phyloP scores from a whole-genome alignment of 1,139 yeast genomes.

The Saccharomyces hybrid region DNA sequence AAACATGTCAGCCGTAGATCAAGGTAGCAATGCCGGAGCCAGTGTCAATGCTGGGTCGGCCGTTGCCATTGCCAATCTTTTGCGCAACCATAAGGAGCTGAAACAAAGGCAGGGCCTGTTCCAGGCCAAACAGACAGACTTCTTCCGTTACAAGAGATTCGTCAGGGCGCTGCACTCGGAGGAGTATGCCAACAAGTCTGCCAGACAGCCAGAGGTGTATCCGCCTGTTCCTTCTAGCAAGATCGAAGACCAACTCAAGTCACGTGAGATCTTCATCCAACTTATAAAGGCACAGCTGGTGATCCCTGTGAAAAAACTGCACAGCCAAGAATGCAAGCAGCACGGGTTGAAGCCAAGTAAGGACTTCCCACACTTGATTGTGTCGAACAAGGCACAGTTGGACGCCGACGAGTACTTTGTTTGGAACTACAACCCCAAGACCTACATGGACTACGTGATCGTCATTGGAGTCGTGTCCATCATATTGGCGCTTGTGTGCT shows the following conservation, averaged over 20 bases:
- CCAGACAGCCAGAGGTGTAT: constrained; percentile 47
- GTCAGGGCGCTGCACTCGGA: constrained; percentile 68
- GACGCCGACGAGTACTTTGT: constrained; percentile 74
- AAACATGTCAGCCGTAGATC: constrained; percentile 8
- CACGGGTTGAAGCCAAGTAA: constrained; percentile 60
- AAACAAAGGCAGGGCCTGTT: constrained; percentile 77
- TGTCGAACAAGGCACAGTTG: constrained; percentile 61
- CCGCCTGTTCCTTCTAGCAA: constrained; percentile 40
- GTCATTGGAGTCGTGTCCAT: constrained; percentile 56
- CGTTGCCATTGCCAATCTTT: constrained; percentile 58
- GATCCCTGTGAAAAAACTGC: constrained; percentile 65
- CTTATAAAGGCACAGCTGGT: constrained; percentile 70
- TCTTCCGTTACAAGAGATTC: constrained; percentile 81
- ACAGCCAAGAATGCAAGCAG: constrained; percentile 61
- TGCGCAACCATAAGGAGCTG: constrained; percentile 56
- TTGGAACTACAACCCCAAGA: constrained; percentile 81
- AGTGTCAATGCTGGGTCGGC: constrained; percentile 31
- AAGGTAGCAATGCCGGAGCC: not conserved
- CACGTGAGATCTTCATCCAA: constrained; percentile 54
- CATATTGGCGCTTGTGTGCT: constrained; percentile 70
- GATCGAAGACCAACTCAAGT: constrained; percentile 38
- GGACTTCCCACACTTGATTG: constrained; percentile 64
- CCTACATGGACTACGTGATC: constrained; percentile 56
- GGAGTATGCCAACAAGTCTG: constrained; percentile 54
- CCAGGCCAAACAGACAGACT: constrained; percentile 62